phyloP scores from a whole-genome alignment of 2,329 filamentous ascomycete species.

The Myriosclerotinia duriaeana region DNA sequence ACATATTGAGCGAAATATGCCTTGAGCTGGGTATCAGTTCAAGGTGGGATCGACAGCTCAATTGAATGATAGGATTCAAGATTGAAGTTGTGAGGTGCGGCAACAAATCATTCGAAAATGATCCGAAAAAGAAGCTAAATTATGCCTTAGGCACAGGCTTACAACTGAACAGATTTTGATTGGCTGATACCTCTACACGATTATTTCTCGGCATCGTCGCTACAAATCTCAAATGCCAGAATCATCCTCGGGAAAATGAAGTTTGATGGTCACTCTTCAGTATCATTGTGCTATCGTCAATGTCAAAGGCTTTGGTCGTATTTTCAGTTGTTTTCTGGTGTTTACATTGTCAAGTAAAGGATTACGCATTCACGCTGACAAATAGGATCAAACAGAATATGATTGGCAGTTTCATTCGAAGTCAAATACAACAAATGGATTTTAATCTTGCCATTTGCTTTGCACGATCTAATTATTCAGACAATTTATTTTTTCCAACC shows the following conservation, averaged over 20 bases:
- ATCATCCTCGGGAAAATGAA: background rate
- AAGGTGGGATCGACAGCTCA: slow-evolving; percentile 35
- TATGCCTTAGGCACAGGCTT: slow-evolving; percentile 23
- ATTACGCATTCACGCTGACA: background rate
- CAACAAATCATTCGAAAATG: slow-evolving; percentile 23
- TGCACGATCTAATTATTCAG: slow-evolving; percentile 9
- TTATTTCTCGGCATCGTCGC: slow-evolving; percentile 21
- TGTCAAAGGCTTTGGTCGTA: background rate
- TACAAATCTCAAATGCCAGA: background rate
- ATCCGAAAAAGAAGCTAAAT: slow-evolving; percentile 24
- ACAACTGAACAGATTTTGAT: slow-evolving; percentile 20
- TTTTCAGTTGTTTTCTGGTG: background rate
- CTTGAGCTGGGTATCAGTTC: slow-evolving; percentile 39
- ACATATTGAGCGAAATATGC: slow-evolving; percentile 62
- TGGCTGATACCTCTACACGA: slow-evolving; percentile 16
- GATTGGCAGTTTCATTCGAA: background rate
- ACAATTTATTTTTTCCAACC: slow-evolving; percentile 1
- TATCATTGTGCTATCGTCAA: background rate
- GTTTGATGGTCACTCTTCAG: background rate
- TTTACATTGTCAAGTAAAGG: background rate
- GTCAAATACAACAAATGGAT: background rate
- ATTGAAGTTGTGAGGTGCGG: slow-evolving; percentile 31
- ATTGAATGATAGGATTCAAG: slow-evolving; percentile 37
- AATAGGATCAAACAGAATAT: background rate
- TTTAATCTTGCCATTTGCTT: background rate